Evolutionary conservation across 2,329 filamentous ascomycete species (phyloP), one percentile per base, ranked within the genome.

Genomic region (Ophiosphaerella korrae): DNA sequence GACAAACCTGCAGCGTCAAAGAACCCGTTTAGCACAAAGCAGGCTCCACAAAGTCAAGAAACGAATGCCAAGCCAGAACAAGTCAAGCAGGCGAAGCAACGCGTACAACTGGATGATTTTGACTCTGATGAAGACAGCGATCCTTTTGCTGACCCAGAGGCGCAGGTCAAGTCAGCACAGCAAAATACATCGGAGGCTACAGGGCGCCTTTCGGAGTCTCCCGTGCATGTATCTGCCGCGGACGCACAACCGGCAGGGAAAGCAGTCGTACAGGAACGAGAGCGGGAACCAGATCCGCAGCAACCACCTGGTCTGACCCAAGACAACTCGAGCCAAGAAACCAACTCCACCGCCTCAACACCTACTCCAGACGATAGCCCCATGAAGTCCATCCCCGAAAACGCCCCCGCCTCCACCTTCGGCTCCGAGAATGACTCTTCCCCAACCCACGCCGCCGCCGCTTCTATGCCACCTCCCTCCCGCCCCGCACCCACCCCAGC

Each of bases 281-380:
- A 53, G 49, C 67, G 52, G 26, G 70, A 71, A 29, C 42, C 58
- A 1, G 70, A 73, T 41, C 50, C 60, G 34, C 69, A 67, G 29
- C 70, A 80, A 52, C 86, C 84, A 23, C 88, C 88, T 4, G 84
- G 84, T 29, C 82, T 93, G 32, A 83, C 88, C 61, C 82, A 82
- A 18, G 88, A 92, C 70, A 86, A 82, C 5, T 90, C 88, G 9
- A 89, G 87, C 57, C 85, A 88, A 63, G 87, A 88, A 26, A 73
- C 72, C 4, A 67, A 57, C 41, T 75, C 73, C 3, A 70, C 70
- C 2, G 55, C 70, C n/a, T 72, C 72, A 3, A 73, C 70, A 6
- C 70, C 69, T 8, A 63, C 70, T 7, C 64, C 64, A 4, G 64
- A 68, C 39, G 69, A 69, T 39, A 70, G 63, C 38, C 65, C 66